Base-by-base conservation (phyloP, 2,329 filamentous ascomycete genomes). In the Aspergillus sclerotialis region DNA sequence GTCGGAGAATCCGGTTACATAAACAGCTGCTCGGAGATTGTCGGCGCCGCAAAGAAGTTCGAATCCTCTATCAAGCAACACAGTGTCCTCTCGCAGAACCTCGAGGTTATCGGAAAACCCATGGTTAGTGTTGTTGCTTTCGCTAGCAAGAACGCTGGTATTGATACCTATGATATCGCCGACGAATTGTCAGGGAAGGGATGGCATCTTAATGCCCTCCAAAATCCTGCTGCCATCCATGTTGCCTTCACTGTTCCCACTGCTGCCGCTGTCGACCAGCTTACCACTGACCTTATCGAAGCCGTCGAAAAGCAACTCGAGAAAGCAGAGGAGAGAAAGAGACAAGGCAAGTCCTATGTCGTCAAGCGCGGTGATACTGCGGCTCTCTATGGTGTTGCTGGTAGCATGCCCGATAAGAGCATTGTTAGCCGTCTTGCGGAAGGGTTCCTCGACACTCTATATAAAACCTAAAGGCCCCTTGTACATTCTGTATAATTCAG, bases 201-300 rank as follows among this genome's bases (percentile, higher is more conserved):
- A 3, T 98, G 92, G 92, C 92, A 98, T 65, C 72, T 98, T 39
- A 98, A 96, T 55, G 86, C 89, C 3, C 73, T 98, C 43, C 92
- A 98, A 65, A 82, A 78, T 51, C 92, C 92, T 2, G 81, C 92
- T 0, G 92, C 88, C 13, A 87, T 98, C 36, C 92, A 98, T 60
- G 78, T 96, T 25, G 92, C 92, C 9, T 88, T 96, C 25, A 98
- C 92, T 1, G 62, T 94, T 49, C 90, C 90, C 11, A 84, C 93
- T 30, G 79, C 80, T 14, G 81, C 81, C 50, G 86, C 82, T 2
- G 84, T 85, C 57, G 88, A 96, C 54, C 75, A 76, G 53, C 70
- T 98, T 35, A 73, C 92, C 32, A 64, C 67, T 7, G 92, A 98
- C 58, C 63, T 82, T 19, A 64, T 72, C 19, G 69, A 68, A 21